Conservation (phyloP, 352 stramenopile genomes). For the Saprolegnia parasitica region DNA sequence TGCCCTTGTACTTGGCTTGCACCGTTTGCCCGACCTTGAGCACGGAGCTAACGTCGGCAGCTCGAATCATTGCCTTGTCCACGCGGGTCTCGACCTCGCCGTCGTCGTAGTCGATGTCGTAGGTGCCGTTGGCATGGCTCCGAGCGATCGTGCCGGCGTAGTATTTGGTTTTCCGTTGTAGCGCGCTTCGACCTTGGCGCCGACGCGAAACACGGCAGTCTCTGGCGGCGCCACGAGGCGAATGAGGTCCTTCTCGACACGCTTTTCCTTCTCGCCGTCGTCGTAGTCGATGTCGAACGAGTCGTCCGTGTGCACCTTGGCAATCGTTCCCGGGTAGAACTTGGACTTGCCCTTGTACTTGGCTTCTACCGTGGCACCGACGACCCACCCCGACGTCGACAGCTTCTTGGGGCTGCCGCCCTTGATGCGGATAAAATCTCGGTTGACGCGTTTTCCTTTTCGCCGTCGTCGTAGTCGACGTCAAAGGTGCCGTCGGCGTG, state of each 20-base stretch:
- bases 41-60: too few species aligned
- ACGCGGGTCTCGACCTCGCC: too few species aligned
- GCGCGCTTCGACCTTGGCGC: slow-evolving; percentile 13
- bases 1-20: slow-evolving; percentile 59
- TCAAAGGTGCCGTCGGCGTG: slow-evolving; percentile 42
- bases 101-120: slow-evolving; percentile 49
- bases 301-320: slow-evolving; percentile 36
- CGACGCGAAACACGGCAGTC: background rate
- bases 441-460: slow-evolving; percentile 26
- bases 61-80: too few species aligned
- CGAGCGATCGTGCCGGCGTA: slow-evolving; percentile 32
- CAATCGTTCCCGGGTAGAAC: slow-evolving; percentile 37
- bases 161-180: slow-evolving; percentile 30
- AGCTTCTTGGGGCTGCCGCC: slow-evolving; percentile 20
- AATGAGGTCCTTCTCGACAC: slow-evolving; percentile 26
- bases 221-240: too few species aligned
- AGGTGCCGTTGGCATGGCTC: slow-evolving; percentile 26
- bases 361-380: slow-evolving; percentile 34
- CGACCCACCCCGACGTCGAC: too few species aligned
- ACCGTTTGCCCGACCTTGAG: slow-evolving; percentile 49
- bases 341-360: slow-evolving; percentile 35
- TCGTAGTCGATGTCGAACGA: slow-evolving; percentile 51
- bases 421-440: background rate
- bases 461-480: slow-evolving; percentile 55
- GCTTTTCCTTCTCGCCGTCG: slow-evolving; percentile 40